phyloP scores from a whole-genome alignment of 169 alveolate genomes.

The Neospora caninum region DNA sequence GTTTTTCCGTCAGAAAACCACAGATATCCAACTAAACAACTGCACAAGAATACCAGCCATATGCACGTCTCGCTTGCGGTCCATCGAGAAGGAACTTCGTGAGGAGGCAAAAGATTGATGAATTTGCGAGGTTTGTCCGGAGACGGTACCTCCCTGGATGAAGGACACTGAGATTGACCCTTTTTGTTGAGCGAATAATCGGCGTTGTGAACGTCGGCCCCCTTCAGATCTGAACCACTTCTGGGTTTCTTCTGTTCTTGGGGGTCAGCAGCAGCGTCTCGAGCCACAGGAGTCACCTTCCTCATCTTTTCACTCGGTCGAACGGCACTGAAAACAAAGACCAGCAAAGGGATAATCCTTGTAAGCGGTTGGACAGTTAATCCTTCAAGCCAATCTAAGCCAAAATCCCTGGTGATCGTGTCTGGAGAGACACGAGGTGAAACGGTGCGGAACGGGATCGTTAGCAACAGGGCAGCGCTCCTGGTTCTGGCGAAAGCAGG shows the following conservation, averaged over 20 bases:
- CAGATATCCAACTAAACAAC: not conserved
- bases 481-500: no score
- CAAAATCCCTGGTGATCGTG: no score
- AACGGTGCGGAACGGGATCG: no score
- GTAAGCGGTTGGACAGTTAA: no score
- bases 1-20: not conserved
- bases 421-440: no score
- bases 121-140: not conserved
- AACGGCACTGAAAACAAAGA: no score
- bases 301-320: not conserved
- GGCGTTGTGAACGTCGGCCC: not conserved
- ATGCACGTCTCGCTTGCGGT: not conserved
- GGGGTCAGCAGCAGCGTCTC: no score
- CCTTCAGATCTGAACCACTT: not conserved
- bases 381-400: no score
- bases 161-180: not conserved
- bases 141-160: not conserved
- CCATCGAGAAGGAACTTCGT: not conserved
- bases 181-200: not conserved
- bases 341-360: no score
- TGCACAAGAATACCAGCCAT: not conserved
- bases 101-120: not conserved
- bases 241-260: not conserved
- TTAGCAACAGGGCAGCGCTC: no score
- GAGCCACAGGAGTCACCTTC: no score